Conservation (phyloP, 345 rosid species). For the Hibiscus syriacus region DNA sequence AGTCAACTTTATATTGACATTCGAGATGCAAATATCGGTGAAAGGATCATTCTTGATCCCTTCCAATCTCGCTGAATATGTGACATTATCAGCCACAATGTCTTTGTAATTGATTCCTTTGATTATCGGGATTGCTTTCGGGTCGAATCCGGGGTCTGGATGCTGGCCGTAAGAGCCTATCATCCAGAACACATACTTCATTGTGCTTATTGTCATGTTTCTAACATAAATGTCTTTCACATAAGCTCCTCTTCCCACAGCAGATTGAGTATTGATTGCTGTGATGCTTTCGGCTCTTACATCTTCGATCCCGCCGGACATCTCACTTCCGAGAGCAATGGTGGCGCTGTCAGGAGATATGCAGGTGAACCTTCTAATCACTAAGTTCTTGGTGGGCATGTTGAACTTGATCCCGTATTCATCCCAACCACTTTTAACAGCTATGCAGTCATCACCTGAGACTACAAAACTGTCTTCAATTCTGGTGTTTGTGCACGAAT, state of each 20-base stretch:
- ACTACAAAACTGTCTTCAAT: no score
- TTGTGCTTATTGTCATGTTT: no score
- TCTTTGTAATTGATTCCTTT: constrained; percentile 44
- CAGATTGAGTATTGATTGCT: no score
- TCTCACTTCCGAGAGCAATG: no score
- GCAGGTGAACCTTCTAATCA: constrained; percentile 55
- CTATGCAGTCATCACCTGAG: constrained; percentile 78
- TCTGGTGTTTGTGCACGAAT: constrained; percentile 80
- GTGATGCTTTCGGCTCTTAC: no score
- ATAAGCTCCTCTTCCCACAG: no score
- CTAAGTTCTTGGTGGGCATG: constrained; percentile 41
- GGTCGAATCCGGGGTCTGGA: constrained; percentile 26
- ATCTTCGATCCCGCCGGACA: no score
- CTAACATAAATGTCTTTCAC: no score
- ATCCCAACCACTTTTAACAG: constrained; percentile 81
- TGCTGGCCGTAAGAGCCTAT: no score
- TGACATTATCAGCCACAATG: constrained; percentile 51
- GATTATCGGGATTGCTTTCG: constrained; percentile 49
- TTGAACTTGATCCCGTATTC: constrained; percentile 51
- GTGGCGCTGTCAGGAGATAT: constrained; percentile 77
- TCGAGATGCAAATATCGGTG: constrained; percentile 41
- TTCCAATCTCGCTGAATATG: constrained; percentile 34
- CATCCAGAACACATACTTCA: no score
- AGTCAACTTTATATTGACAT: no score
- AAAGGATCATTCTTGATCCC: constrained; percentile 44